Percentiles rank a stretch among this genome's conserved stretches.
Conservation (phyloP, 306 rosid genomes). For the Glycyrrhiza uralensis region DNA sequence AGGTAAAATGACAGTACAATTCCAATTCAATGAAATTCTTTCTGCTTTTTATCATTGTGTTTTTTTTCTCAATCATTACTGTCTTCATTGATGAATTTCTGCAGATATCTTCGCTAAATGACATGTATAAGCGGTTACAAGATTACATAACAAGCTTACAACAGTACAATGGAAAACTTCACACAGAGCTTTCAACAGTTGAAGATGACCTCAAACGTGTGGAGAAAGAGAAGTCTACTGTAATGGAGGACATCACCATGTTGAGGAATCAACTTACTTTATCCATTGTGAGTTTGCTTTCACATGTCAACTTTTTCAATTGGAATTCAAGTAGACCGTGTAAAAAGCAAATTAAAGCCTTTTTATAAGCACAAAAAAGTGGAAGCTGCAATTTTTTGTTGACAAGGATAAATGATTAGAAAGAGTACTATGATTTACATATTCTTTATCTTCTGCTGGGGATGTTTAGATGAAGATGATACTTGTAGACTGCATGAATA, state of each 20-base stretch:
- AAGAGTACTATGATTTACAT: not conserved
- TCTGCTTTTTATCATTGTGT: not conserved
- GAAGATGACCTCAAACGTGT: constrained; percentile 88
- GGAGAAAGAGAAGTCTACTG: constrained; percentile 80
- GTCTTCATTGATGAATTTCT: constrained; percentile 16
- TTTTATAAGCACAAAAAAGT: not conserved
- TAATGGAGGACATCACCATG: constrained; percentile 65
- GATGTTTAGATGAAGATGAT: not conserved
- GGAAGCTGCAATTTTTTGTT: not conserved
- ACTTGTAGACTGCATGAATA: not conserved
- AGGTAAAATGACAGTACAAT: constrained; percentile 49
- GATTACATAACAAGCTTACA: constrained; percentile 95
- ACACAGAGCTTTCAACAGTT: constrained; percentile 80
- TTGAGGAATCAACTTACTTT: constrained; percentile 76
- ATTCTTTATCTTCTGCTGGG: not conserved
- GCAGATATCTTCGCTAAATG: constrained; percentile 91
- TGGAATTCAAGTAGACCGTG: not conserved
- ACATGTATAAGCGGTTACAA: constrained; percentile 93
- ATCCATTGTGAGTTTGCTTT: constrained; percentile 63
- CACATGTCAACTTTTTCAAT: not conserved
- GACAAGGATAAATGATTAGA: not conserved
- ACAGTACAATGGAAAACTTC: constrained; percentile 94
- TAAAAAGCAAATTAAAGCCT: not conserved
- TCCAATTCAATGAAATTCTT: constrained; percentile 2
- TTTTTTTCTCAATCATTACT: not conserved